phyloP scores from a whole-genome alignment of 1,284 basidiomycete species.

The Rhodotorula sp. region DNA sequence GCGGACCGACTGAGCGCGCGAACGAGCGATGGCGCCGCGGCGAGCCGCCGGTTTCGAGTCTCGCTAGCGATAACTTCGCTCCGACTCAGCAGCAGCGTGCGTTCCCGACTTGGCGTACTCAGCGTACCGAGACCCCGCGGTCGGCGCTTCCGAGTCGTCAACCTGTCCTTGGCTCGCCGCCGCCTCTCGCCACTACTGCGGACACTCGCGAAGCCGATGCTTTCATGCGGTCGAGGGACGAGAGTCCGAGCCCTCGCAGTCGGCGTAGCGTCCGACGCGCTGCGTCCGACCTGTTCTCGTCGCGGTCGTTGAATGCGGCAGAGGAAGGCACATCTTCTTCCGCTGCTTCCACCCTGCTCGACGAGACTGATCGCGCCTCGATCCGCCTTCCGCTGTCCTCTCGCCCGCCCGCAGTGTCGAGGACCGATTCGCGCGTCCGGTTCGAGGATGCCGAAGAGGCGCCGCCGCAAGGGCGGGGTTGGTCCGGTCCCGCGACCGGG shows the following conservation, averaged over 20 bases:
- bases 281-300: neutral
- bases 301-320: neutral
- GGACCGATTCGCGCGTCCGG: neutral
- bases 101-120: too few species aligned
- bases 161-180: neutral
- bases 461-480: neutral
- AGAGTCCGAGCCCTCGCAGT: conserved; percentile 9
- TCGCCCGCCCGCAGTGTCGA: neutral
- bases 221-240: neutral
- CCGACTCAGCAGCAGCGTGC: too few species aligned
- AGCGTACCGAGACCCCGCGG: too few species aligned
- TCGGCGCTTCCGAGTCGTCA: neutral
- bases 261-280: neutral
- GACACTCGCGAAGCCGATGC: neutral
- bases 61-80: too few species aligned
- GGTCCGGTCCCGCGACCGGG: neutral
- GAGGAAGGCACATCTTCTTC: neutral
- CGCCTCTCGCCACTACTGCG: neutral
- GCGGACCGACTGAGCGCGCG: conserved; percentile 29
- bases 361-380: neutral
- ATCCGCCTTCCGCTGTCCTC: neutral
- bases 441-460: conserved; percentile 18
- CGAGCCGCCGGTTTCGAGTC: conserved; percentile 5
- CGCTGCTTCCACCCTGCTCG: neutral
- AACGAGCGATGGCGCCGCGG: conserved; percentile 34